Conservation (phyloP, 2,329 filamentous ascomycete genomes). For the Aspergillus arachidicola region DNA sequence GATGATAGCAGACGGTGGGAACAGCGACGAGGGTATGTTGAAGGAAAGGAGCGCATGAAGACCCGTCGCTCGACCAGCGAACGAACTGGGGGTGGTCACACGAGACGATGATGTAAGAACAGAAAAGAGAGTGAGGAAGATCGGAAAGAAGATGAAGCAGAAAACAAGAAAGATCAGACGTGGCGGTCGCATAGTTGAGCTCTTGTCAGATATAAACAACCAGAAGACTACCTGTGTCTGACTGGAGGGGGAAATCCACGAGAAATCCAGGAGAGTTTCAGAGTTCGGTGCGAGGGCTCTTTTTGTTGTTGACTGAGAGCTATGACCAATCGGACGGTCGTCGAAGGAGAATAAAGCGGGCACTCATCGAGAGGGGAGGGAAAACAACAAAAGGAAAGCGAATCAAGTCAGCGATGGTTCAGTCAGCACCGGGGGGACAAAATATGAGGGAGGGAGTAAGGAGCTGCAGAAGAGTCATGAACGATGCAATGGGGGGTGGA, state of each 20-base stretch:
- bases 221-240: constrained; percentile 12
- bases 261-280: neutral
- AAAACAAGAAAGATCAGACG: constrained; percentile 50
- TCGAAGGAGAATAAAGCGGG: constrained; percentile 28
- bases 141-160: constrained; percentile 52
- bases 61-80: constrained; percentile 47
- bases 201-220: neutral
- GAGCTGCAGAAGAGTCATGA: constrained; percentile 3
- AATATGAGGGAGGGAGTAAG: constrained; percentile 6
- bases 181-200: constrained; percentile 49
- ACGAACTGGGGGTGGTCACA: constrained; percentile 40
- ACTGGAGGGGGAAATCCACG: neutral
- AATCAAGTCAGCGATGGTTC: constrained; percentile 9
- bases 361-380: constrained; percentile 37
- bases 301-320: constrained; percentile 11
- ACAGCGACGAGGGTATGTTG: constrained; percentile 78
- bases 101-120: constrained; percentile 44
- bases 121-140: constrained; percentile 51
- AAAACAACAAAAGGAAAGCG: constrained; percentile 12
- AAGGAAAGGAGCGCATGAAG: constrained; percentile 68
- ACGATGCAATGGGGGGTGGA: constrained; percentile 4
- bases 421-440: neutral
- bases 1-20: constrained; percentile 93
- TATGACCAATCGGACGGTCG: constrained; percentile 40
- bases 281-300: neutral